A percentile compares a stretch with the other conserved stretches of the same genome.
These are phyloP conservation scores for Cystofilobasidium macerans DNA, from an alignment of 768 basidiomycete species.

Conservation along the genomic window DNA sequence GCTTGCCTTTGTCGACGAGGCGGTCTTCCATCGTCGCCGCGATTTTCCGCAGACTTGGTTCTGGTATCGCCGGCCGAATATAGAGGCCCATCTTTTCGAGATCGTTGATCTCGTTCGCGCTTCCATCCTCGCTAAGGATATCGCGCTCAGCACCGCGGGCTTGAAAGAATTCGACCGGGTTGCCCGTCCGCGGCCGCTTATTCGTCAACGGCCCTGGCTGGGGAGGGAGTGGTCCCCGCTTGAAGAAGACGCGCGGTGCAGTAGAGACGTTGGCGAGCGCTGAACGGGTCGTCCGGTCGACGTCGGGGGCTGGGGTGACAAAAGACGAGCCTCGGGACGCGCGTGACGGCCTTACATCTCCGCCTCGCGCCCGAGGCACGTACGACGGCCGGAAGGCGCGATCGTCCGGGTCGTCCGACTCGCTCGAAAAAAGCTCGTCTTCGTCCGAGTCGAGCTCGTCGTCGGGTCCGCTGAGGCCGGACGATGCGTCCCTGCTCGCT, in stretches of 20 bases:
- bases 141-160: background rate
- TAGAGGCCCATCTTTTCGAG: background rate
- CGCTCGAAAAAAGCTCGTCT: background rate
- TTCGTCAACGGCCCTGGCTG: background rate
- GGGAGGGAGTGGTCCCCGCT: background rate
- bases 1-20: too few species aligned
- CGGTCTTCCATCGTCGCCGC: too few species aligned
- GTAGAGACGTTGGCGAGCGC: background rate
- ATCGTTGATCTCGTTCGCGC: background rate
- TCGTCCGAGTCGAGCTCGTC: background rate
- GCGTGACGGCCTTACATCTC: background rate
- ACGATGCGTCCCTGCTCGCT: background rate
- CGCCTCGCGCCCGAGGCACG: background rate
- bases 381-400: background rate
- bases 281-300: background rate
- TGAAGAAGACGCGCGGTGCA: background rate
- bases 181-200: background rate
- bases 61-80: background rate
- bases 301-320: background rate
- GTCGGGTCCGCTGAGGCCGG: background rate
- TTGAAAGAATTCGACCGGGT: background rate
- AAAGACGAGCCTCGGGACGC: background rate
- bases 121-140: background rate
- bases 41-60: too few species aligned
- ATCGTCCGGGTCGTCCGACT: conserved; percentile 1